Evolutionary conservation across 257 asterid genomes (phyloP).

Genomic region (Plantago major): DNA sequence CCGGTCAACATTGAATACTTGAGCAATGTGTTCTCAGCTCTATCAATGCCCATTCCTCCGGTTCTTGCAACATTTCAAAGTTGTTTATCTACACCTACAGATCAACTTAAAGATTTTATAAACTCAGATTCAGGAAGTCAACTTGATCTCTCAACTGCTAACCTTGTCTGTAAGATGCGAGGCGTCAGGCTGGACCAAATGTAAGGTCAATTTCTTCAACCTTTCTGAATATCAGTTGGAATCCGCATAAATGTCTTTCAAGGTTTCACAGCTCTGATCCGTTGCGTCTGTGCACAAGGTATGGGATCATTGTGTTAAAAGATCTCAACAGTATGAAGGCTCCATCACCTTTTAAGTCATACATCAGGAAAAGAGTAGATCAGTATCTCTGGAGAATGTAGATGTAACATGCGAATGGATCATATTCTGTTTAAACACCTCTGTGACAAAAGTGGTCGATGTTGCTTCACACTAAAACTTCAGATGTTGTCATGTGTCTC

Average conservation of each 20-base stretch:
- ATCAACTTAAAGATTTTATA: slow-evolving; percentile 73
- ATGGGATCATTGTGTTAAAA: too few relatives aligned
- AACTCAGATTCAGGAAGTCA: slow-evolving; percentile 64
- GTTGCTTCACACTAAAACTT: too few relatives aligned
- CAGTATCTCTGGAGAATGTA: too few relatives aligned
- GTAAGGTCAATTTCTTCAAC: neutral
- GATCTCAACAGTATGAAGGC: too few relatives aligned
- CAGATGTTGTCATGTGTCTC: too few relatives aligned
- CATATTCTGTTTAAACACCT: too few relatives aligned
- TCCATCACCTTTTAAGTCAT: too few relatives aligned
- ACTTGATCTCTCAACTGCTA: slow-evolving; percentile 79
- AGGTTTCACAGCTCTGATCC: neutral
- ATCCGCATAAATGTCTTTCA: neutral
- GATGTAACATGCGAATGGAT: too few relatives aligned
- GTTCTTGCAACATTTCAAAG: slow-evolving; percentile 81
- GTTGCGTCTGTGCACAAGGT: neutral
- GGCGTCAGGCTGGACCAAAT: slow-evolving; percentile 55
- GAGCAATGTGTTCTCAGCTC: slow-evolving; percentile 90
- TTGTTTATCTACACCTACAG: slow-evolving; percentile 73
- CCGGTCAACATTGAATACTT: slow-evolving; percentile 87
- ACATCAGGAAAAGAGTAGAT: too few relatives aligned
- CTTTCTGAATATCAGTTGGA: neutral
- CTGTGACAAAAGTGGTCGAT: too few relatives aligned
- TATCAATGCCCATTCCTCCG: slow-evolving; percentile 79
- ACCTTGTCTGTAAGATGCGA: slow-evolving; percentile 91